Percentiles rank a stretch among this genome's conserved stretches.
phyloP scores from a whole-genome alignment of 495 filamentous ascomycete species.

The Aspergillus sclerotioniger region DNA sequence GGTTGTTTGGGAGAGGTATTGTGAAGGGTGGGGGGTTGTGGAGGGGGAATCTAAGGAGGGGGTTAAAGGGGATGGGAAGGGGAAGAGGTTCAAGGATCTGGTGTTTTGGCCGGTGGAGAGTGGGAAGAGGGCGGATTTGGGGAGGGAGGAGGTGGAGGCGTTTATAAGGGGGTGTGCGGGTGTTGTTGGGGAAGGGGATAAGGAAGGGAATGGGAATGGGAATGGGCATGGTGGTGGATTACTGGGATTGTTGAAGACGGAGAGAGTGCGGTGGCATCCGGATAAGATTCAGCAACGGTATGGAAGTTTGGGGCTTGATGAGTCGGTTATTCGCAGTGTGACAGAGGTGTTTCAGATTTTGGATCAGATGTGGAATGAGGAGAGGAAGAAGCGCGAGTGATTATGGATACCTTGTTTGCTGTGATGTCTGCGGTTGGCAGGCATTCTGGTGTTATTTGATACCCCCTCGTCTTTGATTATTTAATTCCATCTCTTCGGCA shows the following conservation, averaged over 20 bases:
- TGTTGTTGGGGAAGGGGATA: slow-evolving; percentile 17
- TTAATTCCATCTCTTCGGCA: neutral
- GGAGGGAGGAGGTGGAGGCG: slow-evolving; percentile 56
- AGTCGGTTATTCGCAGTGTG: slow-evolving; percentile 69
- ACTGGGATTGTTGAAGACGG: slow-evolving; percentile 66
- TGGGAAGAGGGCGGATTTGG: slow-evolving; percentile 59
- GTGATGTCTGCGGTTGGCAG: neutral
- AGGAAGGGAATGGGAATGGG: slow-evolving; percentile 13
- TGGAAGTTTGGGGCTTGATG: slow-evolving; percentile 62
- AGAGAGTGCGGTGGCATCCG: slow-evolving; percentile 94
- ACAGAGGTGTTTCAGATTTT: slow-evolving; percentile 92
- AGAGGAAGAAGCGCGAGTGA: slow-evolving; percentile 29
- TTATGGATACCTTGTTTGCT: neutral
- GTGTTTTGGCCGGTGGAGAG: slow-evolving; percentile 80
- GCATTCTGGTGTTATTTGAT: neutral
- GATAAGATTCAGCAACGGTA: slow-evolving; percentile 95
- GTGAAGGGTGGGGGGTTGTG: slow-evolving; percentile 58
- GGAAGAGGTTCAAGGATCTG: slow-evolving; percentile 31
- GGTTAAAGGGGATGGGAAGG: neutral
- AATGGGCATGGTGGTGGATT: too few relatives aligned
- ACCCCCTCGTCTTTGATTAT: neutral
- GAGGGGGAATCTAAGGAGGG: slow-evolving; percentile 16
- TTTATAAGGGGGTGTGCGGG: slow-evolving; percentile 59
- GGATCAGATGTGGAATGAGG: slow-evolving; percentile 74
- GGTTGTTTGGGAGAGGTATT: slow-evolving; percentile 64